Base-by-base conservation (phyloP, 495 filamentous ascomycete genomes). In the Lasiosphaeriaceae sp. region DNA sequence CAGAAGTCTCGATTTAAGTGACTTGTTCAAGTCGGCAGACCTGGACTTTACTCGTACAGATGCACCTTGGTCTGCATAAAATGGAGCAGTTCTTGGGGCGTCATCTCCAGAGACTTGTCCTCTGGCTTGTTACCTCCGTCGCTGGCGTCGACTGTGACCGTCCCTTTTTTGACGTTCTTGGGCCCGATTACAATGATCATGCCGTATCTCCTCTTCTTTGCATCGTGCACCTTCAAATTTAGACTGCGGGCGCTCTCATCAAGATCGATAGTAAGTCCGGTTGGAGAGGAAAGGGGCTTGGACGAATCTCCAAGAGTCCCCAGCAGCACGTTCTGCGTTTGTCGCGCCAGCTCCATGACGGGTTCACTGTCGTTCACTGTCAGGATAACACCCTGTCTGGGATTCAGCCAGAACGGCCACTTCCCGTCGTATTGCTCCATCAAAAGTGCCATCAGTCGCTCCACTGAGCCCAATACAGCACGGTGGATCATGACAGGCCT, bases 401-500 rank as follows among this genome's bases (percentile, higher is more conserved):
- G 92, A 43, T 89, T 92, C 24, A 97, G 74, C 92, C 92, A 97
- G 69, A 96, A 92, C 5, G 92, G 92, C 85, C 89, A 95, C 53
- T 79, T 83, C 2, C 91, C 90, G 21, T 83, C 78, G 62, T 92
- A 87, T 47, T 90, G 85, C 71, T 96, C 92, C 53, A 96, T 92
- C 34, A 96, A 72, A 26, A 97, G 71, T 11, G 92, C 92, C 74
- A 96, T 84, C 55, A 96, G 86, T 20, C 92, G 79, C 72, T 97
- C 92, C 19, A 96, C 74, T 1, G 89, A 93, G 14, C 92, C 92
- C 48, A 96, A 78, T 35, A 96, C 87, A 11, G 92, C 92, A 34
- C 92, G 85, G 66, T 97, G 92, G 55, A 97, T 85, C 55, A 97
- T 78, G 29, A 96, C 90, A 12, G 92, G 92, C 7, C 82, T 81